phyloP scores from a whole-genome alignment of 2,329 filamentous ascomycete genomes.

The Ramularia endophylla region DNA sequence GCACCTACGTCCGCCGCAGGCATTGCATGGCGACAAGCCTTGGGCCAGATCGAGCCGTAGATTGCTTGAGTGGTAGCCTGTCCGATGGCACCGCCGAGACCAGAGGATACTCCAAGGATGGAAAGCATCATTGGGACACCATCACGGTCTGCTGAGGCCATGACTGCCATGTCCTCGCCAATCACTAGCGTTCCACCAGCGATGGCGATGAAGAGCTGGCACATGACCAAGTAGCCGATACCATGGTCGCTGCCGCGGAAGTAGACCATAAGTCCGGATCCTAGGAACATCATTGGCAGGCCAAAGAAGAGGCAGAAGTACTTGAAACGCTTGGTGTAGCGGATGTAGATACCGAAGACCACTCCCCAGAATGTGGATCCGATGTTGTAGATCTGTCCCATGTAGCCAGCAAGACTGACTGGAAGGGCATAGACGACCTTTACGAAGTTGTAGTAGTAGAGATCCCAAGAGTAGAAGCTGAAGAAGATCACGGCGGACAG shows the following conservation, averaged over 20 bases:
- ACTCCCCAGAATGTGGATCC: constrained; percentile 40
- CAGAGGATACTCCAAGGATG: constrained; percentile 28
- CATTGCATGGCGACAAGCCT: constrained; percentile 9
- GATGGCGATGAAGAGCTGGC: constrained; percentile 52
- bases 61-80: constrained; percentile 21
- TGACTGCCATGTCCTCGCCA: constrained; percentile 53
- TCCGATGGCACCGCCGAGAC: constrained; percentile 25
- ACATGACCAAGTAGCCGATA: constrained; percentile 49
- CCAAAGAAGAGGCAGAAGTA: constrained; percentile 34
- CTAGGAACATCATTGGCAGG: constrained; percentile 32
- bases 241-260: constrained; percentile 34
- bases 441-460: constrained; percentile 41
- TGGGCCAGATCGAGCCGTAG: constrained; percentile 28
- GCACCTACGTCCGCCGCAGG: constrained; percentile 22
- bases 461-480: constrained; percentile 39
- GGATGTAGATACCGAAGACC: constrained; percentile 44
- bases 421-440: constrained; percentile 42
- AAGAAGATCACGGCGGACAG: constrained; percentile 40
- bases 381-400: constrained; percentile 31
- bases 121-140: constrained; percentile 34
- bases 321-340: constrained; percentile 45
- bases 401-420: constrained; percentile 24
- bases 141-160: constrained; percentile 34
- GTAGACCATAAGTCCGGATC: constrained; percentile 31
- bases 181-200: constrained; percentile 50